Base-by-base conservation (phyloP, 768 basidiomycete genomes). In the Rossbeevera mucosa region DNA sequence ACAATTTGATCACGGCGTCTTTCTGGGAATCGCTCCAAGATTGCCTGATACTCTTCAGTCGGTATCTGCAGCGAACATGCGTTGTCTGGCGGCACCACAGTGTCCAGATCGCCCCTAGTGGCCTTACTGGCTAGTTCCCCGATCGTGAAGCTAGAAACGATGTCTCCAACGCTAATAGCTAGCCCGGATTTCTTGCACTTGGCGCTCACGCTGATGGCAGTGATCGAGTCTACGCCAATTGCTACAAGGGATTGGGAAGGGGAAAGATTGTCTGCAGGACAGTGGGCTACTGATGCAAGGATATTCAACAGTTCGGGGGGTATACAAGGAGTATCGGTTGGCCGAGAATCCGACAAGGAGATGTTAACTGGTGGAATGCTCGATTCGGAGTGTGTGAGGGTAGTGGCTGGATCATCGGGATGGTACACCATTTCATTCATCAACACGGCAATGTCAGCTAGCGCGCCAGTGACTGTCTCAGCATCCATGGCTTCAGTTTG, bases 181-280 rank as follows among this genome's bases (percentile, higher is more conserved):
- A 78, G 53, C 1, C 77, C 77, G 4, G 60, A 64, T 42, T 64
- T 62, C 42, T 72, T 68, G 56, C 71, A 72, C 50, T 68, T 74
- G 7, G 73, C 69, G 9, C 68, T 67, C 12, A 80, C 64, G 47
- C 74, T 72, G 30, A 80, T 75, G 20, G 78, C 76, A 18, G 74
- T 74, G 52, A 80, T 79, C 2, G 78, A 80, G 57, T 79, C 78
- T 11, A 79, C 64, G 18, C 78, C 78, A 11, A 79, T 58, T 6
- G 73, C 65, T 12, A 66, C 64, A 16, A 78, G 67, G 4, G 70
- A 69, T 6, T 73, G 77, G 4, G 61, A 56, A 16, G 65, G 52
- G 18, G 61, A 57, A 5, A 79, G 62, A 18, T 62, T 55, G 4
- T 69, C 63, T 7, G 50, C 26, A 1, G 73, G 63, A 12, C 67